A percentile compares a stretch with the other conserved stretches of the same genome.
These are phyloP conservation scores for Sclerotiophoma versabilis DNA, from an alignment of 2,329 filamentous ascomycete species.

Conservation along the genomic window DNA sequence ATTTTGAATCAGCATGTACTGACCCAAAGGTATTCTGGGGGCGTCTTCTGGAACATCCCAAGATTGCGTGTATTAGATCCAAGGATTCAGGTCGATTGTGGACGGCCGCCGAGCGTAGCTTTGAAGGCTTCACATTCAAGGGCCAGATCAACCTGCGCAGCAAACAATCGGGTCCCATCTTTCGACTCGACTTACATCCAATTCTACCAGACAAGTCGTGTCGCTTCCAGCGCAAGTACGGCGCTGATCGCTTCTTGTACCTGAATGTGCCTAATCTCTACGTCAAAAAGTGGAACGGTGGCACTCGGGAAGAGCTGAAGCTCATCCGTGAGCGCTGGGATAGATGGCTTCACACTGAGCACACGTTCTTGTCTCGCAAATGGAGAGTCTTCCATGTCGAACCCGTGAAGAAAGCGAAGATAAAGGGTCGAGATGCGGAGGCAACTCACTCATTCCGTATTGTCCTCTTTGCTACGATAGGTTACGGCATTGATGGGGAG, in stretches of 20 bases:
- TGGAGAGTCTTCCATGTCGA: conserved; percentile 53
- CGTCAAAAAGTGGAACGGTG: background rate
- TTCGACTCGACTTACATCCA: conserved; percentile 34
- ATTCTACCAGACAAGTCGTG: conserved; percentile 43
- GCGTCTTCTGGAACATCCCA: conserved; percentile 13
- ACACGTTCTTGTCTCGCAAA: conserved; percentile 50
- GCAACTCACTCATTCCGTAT: conserved; percentile 32
- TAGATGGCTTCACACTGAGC: conserved; percentile 47
- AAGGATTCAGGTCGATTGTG: conserved; percentile 34
- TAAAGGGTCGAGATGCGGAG: conserved; percentile 13
- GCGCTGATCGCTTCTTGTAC: conserved; percentile 53
- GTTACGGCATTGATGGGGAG: conserved; percentile 32
- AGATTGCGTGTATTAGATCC: conserved; percentile 2
- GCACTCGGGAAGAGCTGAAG: conserved; percentile 10
- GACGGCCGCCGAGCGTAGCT: conserved; percentile 27
- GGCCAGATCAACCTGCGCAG: conserved; percentile 34
- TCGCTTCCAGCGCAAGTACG: conserved; percentile 48
- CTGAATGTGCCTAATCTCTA: conserved; percentile 42
- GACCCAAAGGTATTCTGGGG: conserved; percentile 33
- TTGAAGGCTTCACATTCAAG: conserved; percentile 46
- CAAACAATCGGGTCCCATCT: conserved; percentile 25
- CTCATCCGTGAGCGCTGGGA: conserved; percentile 34
- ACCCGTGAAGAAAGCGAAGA: conserved; percentile 46
- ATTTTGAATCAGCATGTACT: conserved; percentile 1
- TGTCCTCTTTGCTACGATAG: conserved; percentile 48